Base-by-base conservation (phyloP, 139 green algal genomes). In the Chlamydomonas incerta region DNA sequence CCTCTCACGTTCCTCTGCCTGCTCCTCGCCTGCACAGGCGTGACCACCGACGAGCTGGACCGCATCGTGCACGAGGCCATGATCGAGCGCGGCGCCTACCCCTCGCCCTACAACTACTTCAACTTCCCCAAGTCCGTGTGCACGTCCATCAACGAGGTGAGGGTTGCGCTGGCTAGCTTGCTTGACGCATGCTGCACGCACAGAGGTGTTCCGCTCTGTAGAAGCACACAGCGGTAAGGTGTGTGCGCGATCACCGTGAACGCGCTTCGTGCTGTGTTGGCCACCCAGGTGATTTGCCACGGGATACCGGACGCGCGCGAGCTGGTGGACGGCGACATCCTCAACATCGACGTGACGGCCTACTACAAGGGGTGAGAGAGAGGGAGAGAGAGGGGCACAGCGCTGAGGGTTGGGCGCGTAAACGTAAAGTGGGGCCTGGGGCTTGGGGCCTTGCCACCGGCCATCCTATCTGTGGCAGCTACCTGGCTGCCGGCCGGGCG, bases 231-330 rank as follows among this genome's bases (percentile, higher is more conserved):
- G n/a, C n/a, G n/a, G n/a, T n/a, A n/a, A n/a, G n/a, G n/a, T n/a
- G n/a, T n/a, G n/a, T n/a, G n/a, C n/a, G n/a, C n/a, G n/a, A n/a
- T n/a, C n/a, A n/a, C n/a, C n/a, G n/a, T n/a, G n/a, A n/a, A n/a
- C n/a, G n/a, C n/a, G n/a, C n/a, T n/a, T n/a, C n/a, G n/a, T n/a
- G n/a, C n/a, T n/a, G n/a, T n/a, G n/a, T n/a, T n/a, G n/a, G n/a
- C n/a, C n/a, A n/a, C n/a, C n/a, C 87, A 97, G 94, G 92, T 99
- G 41, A 98, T 99, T 74, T 99, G 98, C 90, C 98, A 99, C 90
- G 98, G 98, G 75, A 99, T 99, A 70, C 98, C 98, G 4, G 98
- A 99, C 88, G 72, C 83, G 57, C 91, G 98, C 15, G 90, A 94
- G 82, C 92, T 99, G 52, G n/a, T 96, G 75, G 91, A 97, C 47